Conservation (phyloP, 2,329 filamentous ascomycete genomes). For the Septoria petroselini region DNA sequence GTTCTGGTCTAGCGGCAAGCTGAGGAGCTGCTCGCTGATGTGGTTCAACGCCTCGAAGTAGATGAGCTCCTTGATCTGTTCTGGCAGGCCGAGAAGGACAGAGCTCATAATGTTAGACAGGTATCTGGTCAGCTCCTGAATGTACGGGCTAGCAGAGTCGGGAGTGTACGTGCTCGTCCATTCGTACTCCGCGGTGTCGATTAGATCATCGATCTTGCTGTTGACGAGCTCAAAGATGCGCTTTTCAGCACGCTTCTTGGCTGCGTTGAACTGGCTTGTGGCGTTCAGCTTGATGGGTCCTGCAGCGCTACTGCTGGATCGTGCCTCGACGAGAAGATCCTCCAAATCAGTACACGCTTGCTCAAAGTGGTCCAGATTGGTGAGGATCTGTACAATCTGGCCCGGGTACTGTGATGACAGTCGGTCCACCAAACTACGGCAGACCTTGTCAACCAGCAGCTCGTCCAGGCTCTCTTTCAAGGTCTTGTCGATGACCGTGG, state of each 20-base stretch:
- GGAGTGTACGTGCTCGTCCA: slow-evolving; percentile 67
- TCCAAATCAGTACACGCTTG: slow-evolving; percentile 88
- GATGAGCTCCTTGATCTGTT: slow-evolving; percentile 94
- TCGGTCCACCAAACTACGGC: slow-evolving; percentile 81
- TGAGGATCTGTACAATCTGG: slow-evolving; percentile 97
- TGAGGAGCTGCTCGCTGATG: slow-evolving; percentile 61
- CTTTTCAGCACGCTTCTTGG: slow-evolving; percentile 95
- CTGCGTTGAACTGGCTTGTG: slow-evolving; percentile 78
- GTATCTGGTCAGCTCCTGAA: slow-evolving; percentile 90
- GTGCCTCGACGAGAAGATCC: slow-evolving; percentile 75
- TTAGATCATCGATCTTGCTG: slow-evolving; percentile 95
- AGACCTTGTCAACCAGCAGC: slow-evolving; percentile 88
- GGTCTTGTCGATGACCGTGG: slow-evolving; percentile 85
- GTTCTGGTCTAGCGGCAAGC: slow-evolving; percentile 69
- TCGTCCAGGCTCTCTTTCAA: slow-evolving; percentile 87
- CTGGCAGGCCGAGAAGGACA: slow-evolving; percentile 85
- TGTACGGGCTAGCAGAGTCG: slow-evolving; percentile 81
- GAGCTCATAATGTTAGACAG: slow-evolving; percentile 95
- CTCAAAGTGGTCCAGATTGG: slow-evolving; percentile 96
- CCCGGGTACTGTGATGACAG: slow-evolving; percentile 90
- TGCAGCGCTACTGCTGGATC: slow-evolving; percentile 75
- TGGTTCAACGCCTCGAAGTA: slow-evolving; percentile 96
- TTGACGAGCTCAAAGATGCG: slow-evolving; percentile 98
- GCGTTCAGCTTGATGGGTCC: slow-evolving; percentile 76
- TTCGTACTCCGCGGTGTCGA: slow-evolving; percentile 96